Conservation (phyloP, 257 asterid species). For the Plantago elongata region DNA sequence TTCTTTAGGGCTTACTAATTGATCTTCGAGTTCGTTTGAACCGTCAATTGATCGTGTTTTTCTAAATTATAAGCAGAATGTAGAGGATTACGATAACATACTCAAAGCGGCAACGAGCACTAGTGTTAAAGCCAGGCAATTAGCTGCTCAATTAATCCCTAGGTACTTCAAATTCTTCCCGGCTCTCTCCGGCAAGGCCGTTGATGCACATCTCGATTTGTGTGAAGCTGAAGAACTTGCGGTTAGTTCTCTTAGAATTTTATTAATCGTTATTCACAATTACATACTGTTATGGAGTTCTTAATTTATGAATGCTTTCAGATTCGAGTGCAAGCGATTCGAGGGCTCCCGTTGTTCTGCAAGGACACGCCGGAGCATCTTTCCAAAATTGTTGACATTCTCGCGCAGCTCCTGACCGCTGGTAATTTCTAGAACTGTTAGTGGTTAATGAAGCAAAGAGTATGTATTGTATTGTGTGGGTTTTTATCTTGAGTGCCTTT, state of each 20-base stretch:
- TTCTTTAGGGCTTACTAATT: slow-evolving; percentile 29
- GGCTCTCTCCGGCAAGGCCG: slow-evolving; percentile 56
- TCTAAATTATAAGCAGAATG: slow-evolving; percentile 36
- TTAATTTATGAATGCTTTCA: slow-evolving; percentile 17
- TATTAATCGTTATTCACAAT: not conserved
- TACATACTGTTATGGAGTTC: not conserved
- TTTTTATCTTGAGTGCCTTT: slow-evolving; percentile 7
- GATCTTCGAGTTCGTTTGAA: slow-evolving; percentile 8
- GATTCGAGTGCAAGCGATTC: slow-evolving; percentile 94
- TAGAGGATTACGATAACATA: slow-evolving; percentile 73
- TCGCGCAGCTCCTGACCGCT: slow-evolving; percentile 92
- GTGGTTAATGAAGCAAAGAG: slow-evolving; percentile 4
- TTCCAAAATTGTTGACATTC: slow-evolving; percentile 89
- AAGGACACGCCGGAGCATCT: slow-evolving; percentile 96
- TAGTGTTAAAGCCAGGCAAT: slow-evolving; percentile 76
- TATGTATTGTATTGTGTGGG: slow-evolving; percentile 11
- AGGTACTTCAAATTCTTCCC: slow-evolving; percentile 85
- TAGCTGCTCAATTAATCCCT: slow-evolving; percentile 93
- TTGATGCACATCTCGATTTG: slow-evolving; percentile 88
- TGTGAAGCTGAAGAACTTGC: slow-evolving; percentile 96
- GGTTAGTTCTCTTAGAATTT: slow-evolving; percentile 38
- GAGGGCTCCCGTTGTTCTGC: slow-evolving; percentile 96
- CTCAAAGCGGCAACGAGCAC: slow-evolving; percentile 66
- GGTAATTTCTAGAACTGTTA: slow-evolving; percentile 37
- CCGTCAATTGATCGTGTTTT: not conserved